Evolutionary conservation across 2,329 filamentous ascomycete genomes (phyloP), one percentile per base, ranked within the genome.

Genomic region (Alternaria viburni): DNA sequence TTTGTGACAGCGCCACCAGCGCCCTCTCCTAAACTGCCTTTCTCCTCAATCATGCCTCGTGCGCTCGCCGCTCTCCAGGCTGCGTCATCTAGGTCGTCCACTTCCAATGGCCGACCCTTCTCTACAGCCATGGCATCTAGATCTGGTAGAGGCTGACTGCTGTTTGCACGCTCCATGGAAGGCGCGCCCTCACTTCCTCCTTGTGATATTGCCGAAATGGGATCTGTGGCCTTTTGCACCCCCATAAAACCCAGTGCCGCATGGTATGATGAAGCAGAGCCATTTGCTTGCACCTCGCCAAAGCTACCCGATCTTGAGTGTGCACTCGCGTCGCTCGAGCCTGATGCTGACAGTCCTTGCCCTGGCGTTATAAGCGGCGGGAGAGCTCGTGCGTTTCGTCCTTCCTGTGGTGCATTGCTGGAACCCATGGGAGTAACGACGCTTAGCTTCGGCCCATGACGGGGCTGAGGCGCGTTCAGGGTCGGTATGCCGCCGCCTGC

Each of bases 1-100:
- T 91, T 90, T 23, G 95, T 99, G 54, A 99, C 96, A 7, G 96
- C 96, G 77, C 96, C 96, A 68, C 96, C 96, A 51, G 96, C 96
- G 72, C 96, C 96, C 80, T 99, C 96, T 61, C 96, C 96, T 45
- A 99, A 83, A 74, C 91, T 93, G 26, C 95, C 96, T 26, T 97
- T 83, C 81, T 99, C 93, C 54, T 92, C 85, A 66, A 99, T 96
- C 73, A 93, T 88, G 69, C 92, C 91, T 77, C 97, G 93, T 79
- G 92, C 88, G 76, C 93, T 97, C 11, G 95, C 96, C 55, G 96
- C 94, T 77, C 92, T 89, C 96, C 96, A 99, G 19, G 93, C 93
- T 67, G 97, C 92, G 74, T 97, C 94, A 76, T 98, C 95, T 52
- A 99, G 83, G 70, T 98, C 95, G 73, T 97, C 95, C 5, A 97